Evolutionary conservation across 1,284 basidiomycete species (phyloP).

Genomic region (Anthracocystis walkeri): DNA sequence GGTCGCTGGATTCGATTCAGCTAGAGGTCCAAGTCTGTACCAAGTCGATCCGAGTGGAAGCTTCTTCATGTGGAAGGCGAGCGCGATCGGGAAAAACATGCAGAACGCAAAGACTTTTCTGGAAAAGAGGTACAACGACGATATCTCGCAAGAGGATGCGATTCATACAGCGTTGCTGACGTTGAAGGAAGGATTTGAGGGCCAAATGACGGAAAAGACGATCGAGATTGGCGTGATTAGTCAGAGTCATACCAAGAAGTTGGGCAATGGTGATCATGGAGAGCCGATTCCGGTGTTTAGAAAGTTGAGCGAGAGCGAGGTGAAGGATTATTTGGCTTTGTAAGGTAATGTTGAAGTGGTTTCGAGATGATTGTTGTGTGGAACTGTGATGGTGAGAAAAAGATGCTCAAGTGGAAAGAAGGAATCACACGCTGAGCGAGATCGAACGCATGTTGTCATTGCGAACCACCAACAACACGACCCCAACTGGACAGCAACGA

Average conservation of each 20-base stretch:
- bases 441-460: neutral
- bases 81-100: constrained; percentile 99
- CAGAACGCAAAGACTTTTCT: constrained; percentile 98
- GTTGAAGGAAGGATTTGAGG: constrained; percentile 98
- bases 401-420: neutral
- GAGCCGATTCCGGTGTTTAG: constrained; percentile 59
- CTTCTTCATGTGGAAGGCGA: constrained; percentile 96
- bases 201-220: constrained; percentile 99
- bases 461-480: constrained; percentile 15
- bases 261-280: constrained; percentile 45
- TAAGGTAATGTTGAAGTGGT: constrained; percentile 5
- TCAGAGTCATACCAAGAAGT: constrained; percentile 67
- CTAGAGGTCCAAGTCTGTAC: constrained; percentile 91
- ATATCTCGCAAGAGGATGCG: constrained; percentile 97
- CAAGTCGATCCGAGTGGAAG: constrained; percentile 99
- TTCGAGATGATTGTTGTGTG: neutral
- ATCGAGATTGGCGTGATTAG: constrained; percentile 95
- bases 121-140: constrained; percentile 98
- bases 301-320: constrained; percentile 60
- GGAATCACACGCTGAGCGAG: neutral
- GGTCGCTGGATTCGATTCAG: constrained; percentile 93
- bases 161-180: constrained; percentile 99
- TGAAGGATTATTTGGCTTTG: constrained; percentile 61
- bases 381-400: neutral
- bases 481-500: constrained; percentile 36